These are phyloP conservation scores for Gloeopeniophorella convolvens DNA, from an alignment of 768 basidiomycete genomes.

Conservation along the genomic window DNA sequence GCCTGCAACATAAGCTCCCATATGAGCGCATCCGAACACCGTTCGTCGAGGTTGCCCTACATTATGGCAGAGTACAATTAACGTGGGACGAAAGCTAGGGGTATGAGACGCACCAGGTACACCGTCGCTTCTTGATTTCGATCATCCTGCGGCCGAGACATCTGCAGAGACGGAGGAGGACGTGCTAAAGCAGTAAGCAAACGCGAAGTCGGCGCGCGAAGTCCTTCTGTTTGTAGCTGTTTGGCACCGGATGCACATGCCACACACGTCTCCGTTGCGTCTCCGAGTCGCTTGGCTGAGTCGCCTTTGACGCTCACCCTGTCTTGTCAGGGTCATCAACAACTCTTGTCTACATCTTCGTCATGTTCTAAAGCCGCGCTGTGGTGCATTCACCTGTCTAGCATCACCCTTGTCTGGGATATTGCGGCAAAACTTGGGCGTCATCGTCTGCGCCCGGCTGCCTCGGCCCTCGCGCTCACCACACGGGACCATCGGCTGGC, in stretches of 20 bases:
- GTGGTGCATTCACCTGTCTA: too few species aligned
- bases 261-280: too few species aligned
- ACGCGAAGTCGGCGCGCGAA: neutral
- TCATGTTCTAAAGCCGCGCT: too few species aligned
- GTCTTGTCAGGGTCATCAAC: too few species aligned
- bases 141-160: slow-evolving; percentile 46
- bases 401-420: neutral
- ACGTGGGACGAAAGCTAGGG: too few species aligned
- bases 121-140: slow-evolving; percentile 58
- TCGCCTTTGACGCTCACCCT: too few species aligned
- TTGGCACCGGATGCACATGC: too few species aligned
- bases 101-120: slow-evolving; percentile 39
- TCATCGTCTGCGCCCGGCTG: neutral
- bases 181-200: slow-evolving; percentile 4
- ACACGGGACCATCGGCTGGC: neutral
- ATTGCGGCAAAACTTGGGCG: too few species aligned
- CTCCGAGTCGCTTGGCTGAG: too few species aligned
- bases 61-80: neutral
- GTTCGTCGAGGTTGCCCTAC: slow-evolving; percentile 95
- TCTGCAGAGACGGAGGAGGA: slow-evolving; percentile 8
- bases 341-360: too few species aligned
- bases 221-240: neutral
- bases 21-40: slow-evolving; percentile 86
- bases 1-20: slow-evolving; percentile 99
- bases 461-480: neutral